Conservation (phyloP, 371 early-diverging fungal genomes). For the Mucor circinelloides region DNA sequence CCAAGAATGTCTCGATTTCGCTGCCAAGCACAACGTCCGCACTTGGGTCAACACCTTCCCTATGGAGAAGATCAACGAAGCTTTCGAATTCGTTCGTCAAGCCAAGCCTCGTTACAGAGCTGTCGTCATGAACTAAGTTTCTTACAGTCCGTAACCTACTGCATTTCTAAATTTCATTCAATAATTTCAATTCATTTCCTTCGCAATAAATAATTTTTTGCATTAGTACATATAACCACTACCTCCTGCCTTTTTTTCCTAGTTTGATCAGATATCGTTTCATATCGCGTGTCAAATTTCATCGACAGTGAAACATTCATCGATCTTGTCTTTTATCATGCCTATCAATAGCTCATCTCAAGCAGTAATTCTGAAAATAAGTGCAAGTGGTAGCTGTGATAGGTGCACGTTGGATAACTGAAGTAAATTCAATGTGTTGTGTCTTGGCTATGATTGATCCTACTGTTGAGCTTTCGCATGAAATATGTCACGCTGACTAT, state of each 20-base stretch:
- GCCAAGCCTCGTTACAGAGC: constrained; percentile 38
- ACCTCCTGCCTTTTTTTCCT: background rate
- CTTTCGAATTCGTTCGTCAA: constrained; percentile 33
- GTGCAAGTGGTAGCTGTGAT: too few relatives aligned
- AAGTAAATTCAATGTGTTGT: too few relatives aligned
- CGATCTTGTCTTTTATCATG: too few relatives aligned
- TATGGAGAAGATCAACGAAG: constrained; percentile 47
- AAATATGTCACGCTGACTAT: too few relatives aligned
- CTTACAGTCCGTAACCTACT: background rate
- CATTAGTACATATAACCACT: background rate
- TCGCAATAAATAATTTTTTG: background rate
- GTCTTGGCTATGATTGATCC: too few relatives aligned
- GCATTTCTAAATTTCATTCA: constrained; percentile 2
- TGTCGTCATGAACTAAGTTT: constrained; percentile 31
- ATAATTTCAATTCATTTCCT: constrained; percentile 1
- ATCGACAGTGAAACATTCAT: background rate
- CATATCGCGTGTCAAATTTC: background rate
- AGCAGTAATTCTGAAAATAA: too few relatives aligned
- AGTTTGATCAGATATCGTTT: background rate
- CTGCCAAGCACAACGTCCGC: constrained; percentile 60
- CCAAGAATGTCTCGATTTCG: constrained; percentile 68
- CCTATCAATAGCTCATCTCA: too few relatives aligned
- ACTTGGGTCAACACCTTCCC: constrained; percentile 70
- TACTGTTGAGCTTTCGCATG: too few relatives aligned
- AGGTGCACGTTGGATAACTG: too few relatives aligned